A percentile compares a stretch with the other conserved stretches of the same genome.
Evolutionary conservation across 2,329 filamentous ascomycete genomes (phyloP).

Genomic region (Aspergillus sp.): DNA sequence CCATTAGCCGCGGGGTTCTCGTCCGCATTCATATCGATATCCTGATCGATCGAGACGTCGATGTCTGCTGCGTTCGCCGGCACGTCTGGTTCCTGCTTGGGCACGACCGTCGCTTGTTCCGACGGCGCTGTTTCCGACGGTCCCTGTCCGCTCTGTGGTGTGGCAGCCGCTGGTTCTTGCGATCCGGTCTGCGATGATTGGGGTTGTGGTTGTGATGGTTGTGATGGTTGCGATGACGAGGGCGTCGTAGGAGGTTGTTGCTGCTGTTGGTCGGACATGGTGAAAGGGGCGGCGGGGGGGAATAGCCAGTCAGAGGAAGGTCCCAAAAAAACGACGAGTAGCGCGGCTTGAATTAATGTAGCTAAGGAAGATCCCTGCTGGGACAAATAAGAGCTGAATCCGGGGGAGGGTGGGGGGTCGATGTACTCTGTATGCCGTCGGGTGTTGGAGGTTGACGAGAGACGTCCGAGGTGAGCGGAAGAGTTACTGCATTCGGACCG

Average conservation of each 20-base stretch:
- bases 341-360: constrained; percentile 6
- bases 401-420: too few relatives aligned
- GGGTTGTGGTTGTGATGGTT: constrained; percentile 10
- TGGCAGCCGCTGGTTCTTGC: constrained; percentile 8
- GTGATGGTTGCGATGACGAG: constrained; percentile 13
- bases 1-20: constrained; percentile 11
- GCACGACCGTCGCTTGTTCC: constrained; percentile 9
- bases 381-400: constrained; percentile 1
- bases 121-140: constrained; percentile 11
- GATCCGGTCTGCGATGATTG: constrained; percentile 14
- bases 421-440: neutral
- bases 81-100: constrained; percentile 18
- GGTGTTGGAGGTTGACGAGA: neutral
- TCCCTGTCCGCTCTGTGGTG: constrained; percentile 8
- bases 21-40: constrained; percentile 26
- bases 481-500: constrained; percentile 2
- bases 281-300: constrained; percentile 6
- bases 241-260: constrained; percentile 12
- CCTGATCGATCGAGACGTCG: constrained; percentile 29
- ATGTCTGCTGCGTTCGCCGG: constrained; percentile 16
- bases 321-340: constrained; percentile 8
- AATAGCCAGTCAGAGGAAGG: constrained; percentile 9
- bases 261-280: constrained; percentile 30
- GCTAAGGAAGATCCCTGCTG: constrained; percentile 8
- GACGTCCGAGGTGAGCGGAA: neutral